phyloP scores from a whole-genome alignment of 331 rosid genomes.

The Pyracantha coccinea region DNA sequence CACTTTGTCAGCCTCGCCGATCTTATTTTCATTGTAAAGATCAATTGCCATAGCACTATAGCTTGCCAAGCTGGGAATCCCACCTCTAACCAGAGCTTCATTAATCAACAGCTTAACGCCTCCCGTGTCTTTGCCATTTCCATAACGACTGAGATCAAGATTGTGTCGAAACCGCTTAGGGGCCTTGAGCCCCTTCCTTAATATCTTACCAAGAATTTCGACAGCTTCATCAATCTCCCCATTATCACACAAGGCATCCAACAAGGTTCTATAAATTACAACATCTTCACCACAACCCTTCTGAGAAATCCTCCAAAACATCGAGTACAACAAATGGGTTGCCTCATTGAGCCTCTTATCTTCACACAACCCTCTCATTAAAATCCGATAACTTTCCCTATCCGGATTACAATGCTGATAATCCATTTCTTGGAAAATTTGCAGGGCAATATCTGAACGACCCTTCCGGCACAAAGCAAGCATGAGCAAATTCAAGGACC shows the following conservation, averaged over 20 bases:
- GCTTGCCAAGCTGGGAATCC: slow-evolving; percentile 58
- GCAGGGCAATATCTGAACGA: slow-evolving; percentile 68
- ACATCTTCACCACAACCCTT: not conserved
- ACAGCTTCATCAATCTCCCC: slow-evolving; percentile 58
- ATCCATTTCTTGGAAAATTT: slow-evolving; percentile 73
- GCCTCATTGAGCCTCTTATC: slow-evolving; percentile 21
- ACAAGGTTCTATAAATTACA: not conserved
- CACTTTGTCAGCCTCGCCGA: slow-evolving; percentile 44
- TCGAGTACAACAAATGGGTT: slow-evolving; percentile 6
- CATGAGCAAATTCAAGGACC: slow-evolving; percentile 66
- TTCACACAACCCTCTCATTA: slow-evolving; percentile 75
- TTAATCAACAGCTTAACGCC: slow-evolving; percentile 30
- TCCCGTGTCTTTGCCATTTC: slow-evolving; percentile 19
- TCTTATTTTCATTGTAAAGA: slow-evolving; percentile 51
- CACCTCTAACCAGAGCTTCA: slow-evolving; percentile 62
- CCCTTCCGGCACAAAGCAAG: slow-evolving; percentile 43
- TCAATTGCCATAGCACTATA: slow-evolving; percentile 61
- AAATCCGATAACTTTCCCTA: slow-evolving; percentile 53
- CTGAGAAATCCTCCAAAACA: not conserved
- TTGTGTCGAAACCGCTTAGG: slow-evolving; percentile 39
- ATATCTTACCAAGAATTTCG: slow-evolving; percentile 65
- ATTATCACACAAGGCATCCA: slow-evolving; percentile 28
- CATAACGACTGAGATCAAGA: slow-evolving; percentile 32
- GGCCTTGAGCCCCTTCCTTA: slow-evolving; percentile 71
- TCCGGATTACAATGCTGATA: slow-evolving; percentile 54